Evolutionary conservation across 2,329 filamentous ascomycete species (phyloP).

Genomic region (Arachnomyces sp.): DNA sequence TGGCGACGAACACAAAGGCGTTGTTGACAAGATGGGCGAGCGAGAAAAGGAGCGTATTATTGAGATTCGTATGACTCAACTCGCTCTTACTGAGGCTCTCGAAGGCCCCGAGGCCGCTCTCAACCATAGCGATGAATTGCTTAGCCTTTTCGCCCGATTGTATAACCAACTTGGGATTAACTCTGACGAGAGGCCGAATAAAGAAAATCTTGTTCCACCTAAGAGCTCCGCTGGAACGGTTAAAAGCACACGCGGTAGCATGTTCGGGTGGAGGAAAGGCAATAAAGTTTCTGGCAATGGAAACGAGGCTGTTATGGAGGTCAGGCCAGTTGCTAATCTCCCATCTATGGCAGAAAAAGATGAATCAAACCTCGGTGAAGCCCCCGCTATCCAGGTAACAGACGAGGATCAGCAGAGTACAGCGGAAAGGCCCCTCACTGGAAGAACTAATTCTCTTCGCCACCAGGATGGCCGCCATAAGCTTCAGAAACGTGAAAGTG

Average conservation of each 20-base stretch:
- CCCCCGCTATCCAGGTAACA: slow-evolving; percentile 70
- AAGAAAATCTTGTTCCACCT: slow-evolving; percentile 46
- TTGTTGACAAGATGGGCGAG: slow-evolving; percentile 72
- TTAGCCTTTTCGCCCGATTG: slow-evolving; percentile 71
- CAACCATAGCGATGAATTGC: slow-evolving; percentile 75
- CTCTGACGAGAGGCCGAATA: slow-evolving; percentile 30
- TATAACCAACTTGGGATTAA: slow-evolving; percentile 56
- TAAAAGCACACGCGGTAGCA: slow-evolving; percentile 62
- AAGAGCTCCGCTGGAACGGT: slow-evolving; percentile 64
- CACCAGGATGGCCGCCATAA: slow-evolving; percentile 17
- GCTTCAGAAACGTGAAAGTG: slow-evolving; percentile 25
- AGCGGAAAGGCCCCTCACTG: slow-evolving; percentile 22
- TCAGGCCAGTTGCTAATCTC: slow-evolving; percentile 12
- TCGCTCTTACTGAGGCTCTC: slow-evolving; percentile 71
- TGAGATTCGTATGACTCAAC: slow-evolving; percentile 93
- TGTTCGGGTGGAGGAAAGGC: slow-evolving; percentile 60
- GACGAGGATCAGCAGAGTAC: slow-evolving; percentile 43
- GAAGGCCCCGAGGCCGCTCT: slow-evolving; percentile 81
- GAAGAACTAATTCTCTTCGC: slow-evolving; percentile 22
- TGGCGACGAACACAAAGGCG: slow-evolving; percentile 30
- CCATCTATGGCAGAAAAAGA: slow-evolving; percentile 18
- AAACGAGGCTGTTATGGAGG: slow-evolving; percentile 31
- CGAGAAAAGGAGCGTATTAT: slow-evolving; percentile 78
- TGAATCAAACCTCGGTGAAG: slow-evolving; percentile 23
- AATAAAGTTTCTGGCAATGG: slow-evolving; percentile 37